Conservation (phyloP, 2,329 filamentous ascomycete species). For the Periglandula ipomoeae region DNA sequence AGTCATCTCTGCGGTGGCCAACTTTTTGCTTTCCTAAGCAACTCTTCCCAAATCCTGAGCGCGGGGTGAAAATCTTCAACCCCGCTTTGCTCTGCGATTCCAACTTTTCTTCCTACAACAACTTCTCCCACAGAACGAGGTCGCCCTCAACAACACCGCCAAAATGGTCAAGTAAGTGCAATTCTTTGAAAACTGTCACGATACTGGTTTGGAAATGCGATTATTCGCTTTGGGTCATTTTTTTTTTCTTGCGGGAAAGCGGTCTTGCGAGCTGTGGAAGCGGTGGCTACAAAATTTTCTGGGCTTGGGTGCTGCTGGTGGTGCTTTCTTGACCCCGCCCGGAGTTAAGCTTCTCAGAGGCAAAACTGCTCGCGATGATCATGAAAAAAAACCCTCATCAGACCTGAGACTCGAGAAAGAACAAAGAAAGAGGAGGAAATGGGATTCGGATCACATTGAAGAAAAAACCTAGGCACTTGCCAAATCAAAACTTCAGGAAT, state of each 20-base stretch:
- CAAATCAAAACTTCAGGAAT: neutral
- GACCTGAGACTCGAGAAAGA: neutral
- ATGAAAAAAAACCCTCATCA: no score
- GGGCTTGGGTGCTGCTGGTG: neutral
- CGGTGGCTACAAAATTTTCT: neutral
- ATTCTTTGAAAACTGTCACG: slow-evolving; percentile 5
- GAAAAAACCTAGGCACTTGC: no score
- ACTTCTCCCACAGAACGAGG: slow-evolving; percentile 27
- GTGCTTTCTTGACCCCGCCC: neutral
- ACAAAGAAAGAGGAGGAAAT: neutral
- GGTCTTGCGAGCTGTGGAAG: neutral
- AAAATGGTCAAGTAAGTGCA: slow-evolving; percentile 98
- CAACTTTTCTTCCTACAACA: slow-evolving; percentile 21
- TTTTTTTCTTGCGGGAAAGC: slow-evolving; percentile 3
- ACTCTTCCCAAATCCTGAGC: slow-evolving; percentile 18
- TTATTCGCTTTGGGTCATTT: neutral
- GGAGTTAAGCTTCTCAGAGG: slow-evolving; percentile 9
- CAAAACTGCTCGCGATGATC: neutral
- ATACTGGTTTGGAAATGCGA: neutral
- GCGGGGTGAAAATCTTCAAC: slow-evolving; percentile 34
- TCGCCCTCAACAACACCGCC: slow-evolving; percentile 59
- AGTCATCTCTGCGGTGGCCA: slow-evolving; percentile 8
- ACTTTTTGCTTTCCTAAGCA: slow-evolving; percentile 8
- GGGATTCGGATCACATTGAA: no score
- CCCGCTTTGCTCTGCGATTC: slow-evolving; percentile 30